Evolutionary conservation across 805 yeast species (phyloP).

Genomic region (Ogataea degrootiae): DNA sequence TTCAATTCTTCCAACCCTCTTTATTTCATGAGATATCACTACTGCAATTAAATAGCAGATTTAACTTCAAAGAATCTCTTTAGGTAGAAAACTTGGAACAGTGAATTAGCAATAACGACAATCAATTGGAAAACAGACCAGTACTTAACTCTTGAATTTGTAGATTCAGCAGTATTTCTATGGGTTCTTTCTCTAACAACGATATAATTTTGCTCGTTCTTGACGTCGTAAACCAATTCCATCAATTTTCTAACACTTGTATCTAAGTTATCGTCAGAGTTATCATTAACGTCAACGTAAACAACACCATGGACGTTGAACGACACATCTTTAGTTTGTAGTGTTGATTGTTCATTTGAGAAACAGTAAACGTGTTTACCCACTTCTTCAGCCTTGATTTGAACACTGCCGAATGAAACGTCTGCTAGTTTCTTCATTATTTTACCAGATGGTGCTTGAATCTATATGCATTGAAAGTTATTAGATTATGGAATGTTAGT

Average conservation of each 20-base stretch:
- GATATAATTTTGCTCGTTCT: conserved; percentile 88
- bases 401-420: conserved; percentile 77
- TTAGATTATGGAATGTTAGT: neutral
- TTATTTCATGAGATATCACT: neutral
- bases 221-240: conserved; percentile 77
- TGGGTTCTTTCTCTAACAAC: conserved; percentile 96
- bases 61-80: conserved; percentile 95
- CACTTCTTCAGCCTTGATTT: conserved; percentile 53
- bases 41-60: conserved; percentile 60
- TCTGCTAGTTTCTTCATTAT: conserved; percentile 46
- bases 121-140: conserved; percentile 91
- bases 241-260: conserved; percentile 72
- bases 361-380: conserved; percentile 90
- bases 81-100: conserved; percentile 91
- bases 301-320: conserved; percentile 93
- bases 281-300: conserved; percentile 66
- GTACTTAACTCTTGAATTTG: conserved; percentile 95
- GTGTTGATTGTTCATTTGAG: conserved; percentile 72
- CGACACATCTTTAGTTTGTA: conserved; percentile 82
- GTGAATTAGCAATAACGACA: conserved; percentile 79
- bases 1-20: too few species aligned
- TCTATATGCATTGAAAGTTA: conserved; percentile 1
- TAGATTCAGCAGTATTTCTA: conserved; percentile 97
- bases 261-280: conserved; percentile 74
- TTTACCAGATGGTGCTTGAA: conserved; percentile 38